Base-by-base conservation (phyloP, 2,329 filamentous ascomycete genomes). In the Nemania bipapillata region DNA sequence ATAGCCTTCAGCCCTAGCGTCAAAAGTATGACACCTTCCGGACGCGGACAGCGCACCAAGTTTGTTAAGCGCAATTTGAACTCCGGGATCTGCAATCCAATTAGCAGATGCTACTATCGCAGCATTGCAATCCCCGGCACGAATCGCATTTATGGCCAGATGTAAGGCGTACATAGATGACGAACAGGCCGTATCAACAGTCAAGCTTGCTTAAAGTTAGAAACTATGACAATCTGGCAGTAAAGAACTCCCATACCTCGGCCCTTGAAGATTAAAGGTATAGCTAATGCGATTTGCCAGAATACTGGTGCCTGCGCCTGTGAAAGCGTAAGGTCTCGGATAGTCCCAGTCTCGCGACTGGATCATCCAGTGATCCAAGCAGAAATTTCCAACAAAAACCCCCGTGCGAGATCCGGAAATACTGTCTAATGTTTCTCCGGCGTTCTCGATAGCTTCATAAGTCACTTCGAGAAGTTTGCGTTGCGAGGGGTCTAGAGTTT, bases 101-200 rank as follows among this genome's bases (percentile, higher is more conserved):
- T 77, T 79, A 1, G 69, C 40, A 1, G 70, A 74, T 11, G 65
- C 72, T 2, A 79, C 78, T 9, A 80, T 50, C 4, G 79, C 80
- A 5, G 53, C 22, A 12, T 71, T 64, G n/a, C 71, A 73, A 9
- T 75, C 73, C 9, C 68, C 68, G 20, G 42, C 57, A 5, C 61
- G 49, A 3, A 76, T 70, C 7, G 68, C 53, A 9, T 63, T 59
- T 7, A 73, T 60, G 0, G 74, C 77, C 53, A 74, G 54, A 47
- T 79, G 76, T 0, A 79, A 24, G 1, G 76, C 77, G 3, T 79
- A 74, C 59, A 81, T 72, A 24, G 74, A 76, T 12, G 76, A 77
- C 0, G 79, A 80, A 62, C 80, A 82, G 1, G 77, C 80, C 11
- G 79, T 81, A 45, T 82, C 77, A 20, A 80, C 63, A 11, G 76